phyloP scores from a whole-genome alignment of 2,329 filamentous ascomycete species.

The Fusarium sp. region DNA sequence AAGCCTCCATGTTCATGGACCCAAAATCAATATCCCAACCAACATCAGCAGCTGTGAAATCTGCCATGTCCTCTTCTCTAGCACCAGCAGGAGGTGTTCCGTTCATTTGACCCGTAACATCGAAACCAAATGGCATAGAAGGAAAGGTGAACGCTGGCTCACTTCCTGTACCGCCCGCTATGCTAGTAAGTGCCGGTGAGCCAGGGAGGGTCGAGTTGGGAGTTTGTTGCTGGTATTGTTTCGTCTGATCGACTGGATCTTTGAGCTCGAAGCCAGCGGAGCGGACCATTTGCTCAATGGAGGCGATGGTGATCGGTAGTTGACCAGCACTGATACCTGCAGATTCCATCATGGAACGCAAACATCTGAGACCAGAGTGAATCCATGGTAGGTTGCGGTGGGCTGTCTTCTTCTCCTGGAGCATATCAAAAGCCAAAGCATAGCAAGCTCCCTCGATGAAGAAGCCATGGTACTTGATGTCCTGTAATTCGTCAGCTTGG shows the following conservation, averaged over 20 bases:
- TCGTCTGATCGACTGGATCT: constrained; percentile 32
- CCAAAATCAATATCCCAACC: constrained; percentile 50
- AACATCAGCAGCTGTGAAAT: constrained; percentile 48
- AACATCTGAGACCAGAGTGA: constrained; percentile 52
- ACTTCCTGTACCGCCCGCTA: constrained; percentile 22
- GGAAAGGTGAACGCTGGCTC: constrained; percentile 46
- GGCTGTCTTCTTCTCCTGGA: constrained; percentile 54
- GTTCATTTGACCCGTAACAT: constrained; percentile 40
- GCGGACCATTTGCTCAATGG: constrained; percentile 49
- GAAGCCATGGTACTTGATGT: constrained; percentile 58
- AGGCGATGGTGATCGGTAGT: constrained; percentile 42
- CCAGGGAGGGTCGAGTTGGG: constrained; percentile 35
- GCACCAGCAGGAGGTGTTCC: constrained; percentile 35
- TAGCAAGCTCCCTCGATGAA: constrained; percentile 58
- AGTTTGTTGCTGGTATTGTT: constrained; percentile 25
- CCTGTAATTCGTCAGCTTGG: constrained; percentile 45
- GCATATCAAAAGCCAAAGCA: constrained; percentile 56
- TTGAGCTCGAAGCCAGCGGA: constrained; percentile 46
- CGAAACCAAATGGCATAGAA: constrained; percentile 48
- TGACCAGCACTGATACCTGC: constrained; percentile 37
- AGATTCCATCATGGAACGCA: constrained; percentile 51
- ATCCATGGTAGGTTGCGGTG: constrained; percentile 57
- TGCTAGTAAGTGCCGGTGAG: constrained; percentile 25
- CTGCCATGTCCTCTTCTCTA: constrained; percentile 41
- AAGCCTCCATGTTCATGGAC: constrained; percentile 51